Evolutionary conservation across 2,329 filamentous ascomycete genomes (phyloP), one percentile per base, ranked within the genome.

Genomic region (Penicillium janthinellum): DNA sequence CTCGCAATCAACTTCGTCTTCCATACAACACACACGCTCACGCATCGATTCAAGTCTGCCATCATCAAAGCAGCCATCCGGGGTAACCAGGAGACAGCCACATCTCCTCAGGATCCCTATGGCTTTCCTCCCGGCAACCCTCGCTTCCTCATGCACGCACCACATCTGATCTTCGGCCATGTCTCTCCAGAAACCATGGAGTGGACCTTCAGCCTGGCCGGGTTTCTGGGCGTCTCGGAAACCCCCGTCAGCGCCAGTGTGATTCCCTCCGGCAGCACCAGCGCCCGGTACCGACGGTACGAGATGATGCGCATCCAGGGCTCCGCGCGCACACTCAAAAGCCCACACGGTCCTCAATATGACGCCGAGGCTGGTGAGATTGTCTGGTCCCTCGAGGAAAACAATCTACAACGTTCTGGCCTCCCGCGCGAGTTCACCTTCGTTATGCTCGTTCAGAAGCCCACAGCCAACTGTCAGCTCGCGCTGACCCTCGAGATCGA

Each of bases 361-460:
- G 77, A 79, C 53, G 67, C 78, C 3, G 77, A 81, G 50, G 77
- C 79, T 47, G 79, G 74, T 2, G 77, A 79, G 61, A 73, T 82
- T 8, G 75, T 83, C 14, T 83, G 81, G 81, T 81, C 81, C 4
- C 71, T 83, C 1, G 79, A 81, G 56, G 81, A 83, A 55, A 83
- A 83, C 57, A 62, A 66, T 39, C 68, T 83, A 8, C 81, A 83
- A 62, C 74, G 77, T 25, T 81, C 79, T 4, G 81, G 81, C 2
- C 67, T 83, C 4, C 81, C 81, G 10, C 75, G 81, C 8, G 81
- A 83, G 58, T 82, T 83, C 52, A 82, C 81, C 2, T 83, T 83
- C 63, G 80, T 81, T 15, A 76, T 83, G 71, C 67, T 83, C 5
- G 70, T 83, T 10, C 76, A 80, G 54, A 81, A 81, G 58, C 78